Base-by-base conservation (phyloP, 352 stramenopile genomes). In the Globisporangium uncinulatum region DNA sequence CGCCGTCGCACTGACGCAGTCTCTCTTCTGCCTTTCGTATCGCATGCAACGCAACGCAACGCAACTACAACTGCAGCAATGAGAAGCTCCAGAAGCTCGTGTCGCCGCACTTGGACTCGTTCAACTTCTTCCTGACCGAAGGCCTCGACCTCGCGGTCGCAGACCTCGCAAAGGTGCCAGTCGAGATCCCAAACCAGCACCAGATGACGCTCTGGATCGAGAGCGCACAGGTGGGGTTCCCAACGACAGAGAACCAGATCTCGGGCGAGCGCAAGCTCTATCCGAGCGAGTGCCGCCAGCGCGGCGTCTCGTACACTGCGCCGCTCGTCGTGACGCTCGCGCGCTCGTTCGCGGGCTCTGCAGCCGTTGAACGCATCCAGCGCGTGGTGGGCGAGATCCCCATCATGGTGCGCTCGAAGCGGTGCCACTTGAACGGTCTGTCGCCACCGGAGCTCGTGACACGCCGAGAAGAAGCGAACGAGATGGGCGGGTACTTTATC, bases 401-500 rank as follows among this genome's bases (percentile, higher is more conserved):
- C 2, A 98, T 99, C 61, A 99, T 99, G 97, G 94, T 99, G 51
- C 82, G 92, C 63, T 98, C 89, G 21, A 96, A 97, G 61, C 87
- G 85, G 29, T 99, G 97, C 80, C 96, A 99, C 73, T 77, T 99
- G 34, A 69, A 87, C 49, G 81, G 80, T 6, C 83, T 97, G 52
- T 73, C 68, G 24, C 92, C 95, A 0, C 62, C 72, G 1, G 71
- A 98, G 61, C 74, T 99, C 20, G 84, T 98, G 8, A 66, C 92
- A 60, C 73, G 70, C 48, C 67, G 82, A 9, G 89, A 98, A 74
- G 94, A 99, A 70, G 86, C 94, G 57, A 97, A 97, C 58, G 97
- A 99, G 66, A 96, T 99, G 78, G 97, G 97, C 51, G 97, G 97
- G 43, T 99, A 99, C 66, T 99, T 99, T 63, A 98, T 99, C 59